Evolutionary conservation across 2,329 filamentous ascomycete species (phyloP), one percentile per base, ranked within the genome.

Genomic region (Paecilomyces variotii): DNA sequence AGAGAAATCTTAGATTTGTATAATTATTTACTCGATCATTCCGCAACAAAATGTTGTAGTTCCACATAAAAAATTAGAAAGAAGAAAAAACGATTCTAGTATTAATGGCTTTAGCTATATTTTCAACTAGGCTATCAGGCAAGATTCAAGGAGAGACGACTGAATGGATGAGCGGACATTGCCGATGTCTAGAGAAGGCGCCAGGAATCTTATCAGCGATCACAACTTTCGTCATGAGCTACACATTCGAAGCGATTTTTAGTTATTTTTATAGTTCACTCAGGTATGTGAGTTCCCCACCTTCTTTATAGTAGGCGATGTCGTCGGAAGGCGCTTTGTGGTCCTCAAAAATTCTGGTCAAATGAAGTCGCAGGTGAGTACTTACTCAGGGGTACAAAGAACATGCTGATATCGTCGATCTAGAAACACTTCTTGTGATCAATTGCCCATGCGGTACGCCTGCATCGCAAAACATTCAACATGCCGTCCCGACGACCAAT

Each of bases 141-240:
- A 34, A 34, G 14, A 34, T 34, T 10, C 10, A 34, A 34, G 10
- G 32, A 34, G 32, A 34, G 32, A 7, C 4, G 32, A 34, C 32
- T 12, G 10, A 34, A 34, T 34, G 32, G 32, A 34, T 12, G 9
- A 34, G 32, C 32, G 32, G 32, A 34, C 6, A 34, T 34, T 34
- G 32, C 32, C 39, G 39, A 45, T 9, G n/a, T 45, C 39, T 6
- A 34, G 4, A 7, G 32, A 34, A 34, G 9, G 32, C 32, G 32
- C 32, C 32, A 34, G 32, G 32, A 34, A 34, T 12, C 32, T 34
- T 34, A 58, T 61, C 26, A 39, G 62, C 12, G 62, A 62, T 34
- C 54, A 68, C 6, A 19, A 57, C 11, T 45, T 61, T 7, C 10
- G 32, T 34, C 14, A 34, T 34, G 1, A 34, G 32, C 32, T 7